Conservation (phyloP, 2,329 filamentous ascomycete species). For the Elsinoe australis region DNA sequence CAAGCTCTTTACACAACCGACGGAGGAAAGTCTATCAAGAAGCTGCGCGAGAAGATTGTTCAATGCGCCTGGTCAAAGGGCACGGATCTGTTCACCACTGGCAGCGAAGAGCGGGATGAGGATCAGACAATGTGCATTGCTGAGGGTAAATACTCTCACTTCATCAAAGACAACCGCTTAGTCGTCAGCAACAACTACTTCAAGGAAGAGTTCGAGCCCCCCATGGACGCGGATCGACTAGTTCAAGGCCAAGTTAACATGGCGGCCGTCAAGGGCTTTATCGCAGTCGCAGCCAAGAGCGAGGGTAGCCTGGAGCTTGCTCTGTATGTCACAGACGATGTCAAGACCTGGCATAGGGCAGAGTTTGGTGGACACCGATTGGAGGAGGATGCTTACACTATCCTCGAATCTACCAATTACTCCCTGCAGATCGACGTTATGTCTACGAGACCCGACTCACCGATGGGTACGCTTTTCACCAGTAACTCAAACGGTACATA, state of each 20-base stretch:
- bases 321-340: constrained; percentile 80
- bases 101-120: constrained; percentile 56
- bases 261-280: constrained; percentile 74
- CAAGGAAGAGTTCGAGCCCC: constrained; percentile 59
- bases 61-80: constrained; percentile 85
- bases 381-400: constrained; percentile 78
- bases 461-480: constrained; percentile 84
- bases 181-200: constrained; percentile 82
- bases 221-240: constrained; percentile 63
- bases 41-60: constrained; percentile 59
- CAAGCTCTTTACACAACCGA: constrained; percentile 68
- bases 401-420: constrained; percentile 94
- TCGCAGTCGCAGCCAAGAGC: constrained; percentile 75
- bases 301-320: constrained; percentile 81
- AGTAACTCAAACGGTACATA: constrained; percentile 97
- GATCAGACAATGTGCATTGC: constrained; percentile 75
- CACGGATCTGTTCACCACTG: constrained; percentile 63
- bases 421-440: constrained; percentile 95
- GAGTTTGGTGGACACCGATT: constrained; percentile 81
- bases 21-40: constrained; percentile 64
- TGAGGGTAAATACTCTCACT: constrained; percentile 61
- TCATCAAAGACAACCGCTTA: constrained; percentile 67
- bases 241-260: constrained; percentile 75
- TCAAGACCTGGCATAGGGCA: constrained; percentile 79
- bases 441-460: constrained; percentile 54